Base-by-base conservation (phyloP, 345 rosid species). In the Linum tenue region DNA sequence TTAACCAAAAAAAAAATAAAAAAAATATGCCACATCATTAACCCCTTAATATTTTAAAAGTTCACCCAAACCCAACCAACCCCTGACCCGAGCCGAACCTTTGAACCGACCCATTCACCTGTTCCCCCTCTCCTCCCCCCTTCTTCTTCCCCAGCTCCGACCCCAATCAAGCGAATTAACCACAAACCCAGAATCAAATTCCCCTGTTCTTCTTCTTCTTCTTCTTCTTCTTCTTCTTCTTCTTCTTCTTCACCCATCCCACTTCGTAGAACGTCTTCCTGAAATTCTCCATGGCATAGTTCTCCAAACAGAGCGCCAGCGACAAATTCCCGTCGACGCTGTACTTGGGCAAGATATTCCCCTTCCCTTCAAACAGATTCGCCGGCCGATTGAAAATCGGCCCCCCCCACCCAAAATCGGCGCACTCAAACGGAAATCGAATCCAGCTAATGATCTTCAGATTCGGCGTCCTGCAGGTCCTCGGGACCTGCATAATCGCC, bases 371-470 rank as follows among this genome's bases (percentile, higher is more conserved):
- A 9, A 48, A 48, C 7, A 48, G 53, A 48, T 48, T 48, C 53
- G 53, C 53, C 53, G 53, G 53, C 53, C 53, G 9, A 9, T 48
- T 48, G 14, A 48, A 48, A 48, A 48, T 48, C 53, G 53, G 53
- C 53, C 14, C 7, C 15, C 53, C 53, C 53, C 53, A 48, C 14
- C 53, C 53, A 9, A 48, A 56, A 16, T 56, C 59, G 6, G 37
- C 37, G 59, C 59, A 16, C 59, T 16, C 31, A 0, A 16, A 16
- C 3, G 77, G 73, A 40, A 74, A 11, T 35, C 51, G 15, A 15
- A 55, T 60, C 73, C 73, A 74, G 9, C 77, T 74, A 7, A 65
- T 39, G 4, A 69, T 60, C 4, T 61, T 69, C 1, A 73, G 55
- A 38, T 74, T 74, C 5, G 73, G 67, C 22, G 38, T 31, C 31